Percentiles rank a stretch among this genome's conserved stretches.
Evolutionary conservation across 768 basidiomycete species (phyloP).

Genomic region (Suillus plorans): DNA sequence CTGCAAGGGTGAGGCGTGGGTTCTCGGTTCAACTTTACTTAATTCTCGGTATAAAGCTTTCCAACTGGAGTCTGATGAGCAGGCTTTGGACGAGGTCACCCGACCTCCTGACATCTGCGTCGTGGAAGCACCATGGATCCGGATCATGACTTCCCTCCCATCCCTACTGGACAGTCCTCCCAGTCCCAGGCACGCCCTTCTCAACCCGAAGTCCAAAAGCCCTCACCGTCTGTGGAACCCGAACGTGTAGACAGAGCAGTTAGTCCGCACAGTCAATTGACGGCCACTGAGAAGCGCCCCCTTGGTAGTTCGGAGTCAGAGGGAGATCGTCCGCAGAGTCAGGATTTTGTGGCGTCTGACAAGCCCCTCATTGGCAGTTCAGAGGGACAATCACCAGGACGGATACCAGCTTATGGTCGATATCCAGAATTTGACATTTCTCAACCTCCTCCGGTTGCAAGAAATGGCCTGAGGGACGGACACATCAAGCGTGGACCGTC

Average conservation of each 20-base stretch:
- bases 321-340: not conserved
- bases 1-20: not conserved
- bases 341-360: not conserved
- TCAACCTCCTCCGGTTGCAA: slow-evolving; percentile 6
- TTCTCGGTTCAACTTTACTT: not conserved
- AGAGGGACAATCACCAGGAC: not conserved
- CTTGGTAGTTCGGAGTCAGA: slow-evolving; percentile 9
- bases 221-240: not conserved
- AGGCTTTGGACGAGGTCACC: not conserved
- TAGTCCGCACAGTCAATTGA: slow-evolving; percentile 4
- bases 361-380: slow-evolving; percentile 10
- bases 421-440: slow-evolving; percentile 10
- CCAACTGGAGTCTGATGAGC: not conserved
- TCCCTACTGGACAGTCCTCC: not conserved
- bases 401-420: slow-evolving; percentile 1
- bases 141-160: not conserved
- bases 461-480: slow-evolving; percentile 15
- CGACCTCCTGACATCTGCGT: not conserved
- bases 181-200: not conserved
- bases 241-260: slow-evolving; percentile 9
- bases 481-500: slow-evolving; percentile 11
- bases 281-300: slow-evolving; percentile 9
- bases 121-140: slow-evolving; percentile 18
- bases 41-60: slow-evolving; percentile 2
- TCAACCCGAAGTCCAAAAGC: not conserved